phyloP scores from a whole-genome alignment of 2,329 filamentous ascomycete genomes.

The Stemphylium lycopersici region DNA sequence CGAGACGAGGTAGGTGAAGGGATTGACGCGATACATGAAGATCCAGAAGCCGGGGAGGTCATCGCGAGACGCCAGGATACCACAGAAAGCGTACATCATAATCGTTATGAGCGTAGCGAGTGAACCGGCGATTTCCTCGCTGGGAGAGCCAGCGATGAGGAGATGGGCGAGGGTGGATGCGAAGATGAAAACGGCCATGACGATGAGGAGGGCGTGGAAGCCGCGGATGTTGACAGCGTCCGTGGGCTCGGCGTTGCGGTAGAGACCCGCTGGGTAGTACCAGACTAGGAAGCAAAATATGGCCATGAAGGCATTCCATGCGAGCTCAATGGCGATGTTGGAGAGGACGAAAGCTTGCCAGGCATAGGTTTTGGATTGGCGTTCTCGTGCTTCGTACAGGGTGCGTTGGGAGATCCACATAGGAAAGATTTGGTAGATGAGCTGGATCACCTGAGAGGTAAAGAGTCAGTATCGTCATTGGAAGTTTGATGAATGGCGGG shows the following conservation, averaged over 20 bases:
- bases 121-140: conserved; percentile 70
- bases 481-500: conserved; percentile 51
- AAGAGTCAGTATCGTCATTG: background rate
- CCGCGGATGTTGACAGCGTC: conserved; percentile 63
- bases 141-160: conserved; percentile 71
- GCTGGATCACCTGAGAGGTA: conserved; percentile 36
- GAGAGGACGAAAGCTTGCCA: conserved; percentile 75
- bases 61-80: conserved; percentile 65
- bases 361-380: conserved; percentile 71
- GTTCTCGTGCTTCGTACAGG: conserved; percentile 64
- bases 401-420: conserved; percentile 62
- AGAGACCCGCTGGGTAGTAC: conserved; percentile 70
- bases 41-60: conserved; percentile 75
- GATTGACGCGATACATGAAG: conserved; percentile 75
- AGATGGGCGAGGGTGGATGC: conserved; percentile 73
- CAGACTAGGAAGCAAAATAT: conserved; percentile 61
- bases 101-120: conserved; percentile 65
- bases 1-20: conserved; percentile 70
- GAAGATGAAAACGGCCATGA: conserved; percentile 68
- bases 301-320: conserved; percentile 58
- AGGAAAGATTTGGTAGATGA: conserved; percentile 59
- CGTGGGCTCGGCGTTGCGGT: conserved; percentile 69
- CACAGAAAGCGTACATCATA: conserved; percentile 52
- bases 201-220: conserved; percentile 70
- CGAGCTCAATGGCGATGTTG: conserved; percentile 72